A percentile compares a stretch with the other conserved stretches of the same genome.
Evolutionary conservation across 805 yeast genomes (phyloP).

Genomic region (Metschnikowia baotianmanensis): DNA sequence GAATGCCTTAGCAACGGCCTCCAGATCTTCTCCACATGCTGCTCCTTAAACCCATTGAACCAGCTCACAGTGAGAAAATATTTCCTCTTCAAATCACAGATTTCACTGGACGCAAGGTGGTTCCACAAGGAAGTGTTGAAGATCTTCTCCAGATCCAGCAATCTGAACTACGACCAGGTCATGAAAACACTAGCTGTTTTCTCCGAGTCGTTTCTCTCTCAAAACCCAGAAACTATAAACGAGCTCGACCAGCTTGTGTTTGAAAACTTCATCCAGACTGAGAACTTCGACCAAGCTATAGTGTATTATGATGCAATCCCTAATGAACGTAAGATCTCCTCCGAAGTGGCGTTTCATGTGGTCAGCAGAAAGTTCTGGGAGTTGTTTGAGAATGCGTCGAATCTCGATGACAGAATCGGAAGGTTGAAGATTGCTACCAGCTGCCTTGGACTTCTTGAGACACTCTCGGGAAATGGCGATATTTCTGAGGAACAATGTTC

Average conservation of each 20-base stretch:
- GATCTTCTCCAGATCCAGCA: conserved; percentile 25
- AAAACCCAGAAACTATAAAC: conserved; percentile 7
- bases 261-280: conserved; percentile 28
- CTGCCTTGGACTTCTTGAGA: conserved; percentile 29
- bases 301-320: conserved; percentile 16
- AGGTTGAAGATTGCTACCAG: conserved; percentile 24
- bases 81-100: conserved; percentile 25
- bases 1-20: conserved; percentile 2
- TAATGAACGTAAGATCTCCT: conserved; percentile 17
- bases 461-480: background rate
- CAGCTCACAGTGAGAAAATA: conserved; percentile 33
- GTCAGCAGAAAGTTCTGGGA: conserved; percentile 34
- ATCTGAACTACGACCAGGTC: conserved; percentile 23
- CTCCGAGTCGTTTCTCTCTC: conserved; percentile 21
- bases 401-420: conserved; percentile 34
- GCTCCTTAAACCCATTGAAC: conserved; percentile 33
- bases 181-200: conserved; percentile 22
- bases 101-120: background rate
- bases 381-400: conserved; percentile 27
- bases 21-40: conserved; percentile 26
- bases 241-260: conserved; percentile 24
- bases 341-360: conserved; percentile 4
- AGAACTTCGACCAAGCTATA: conserved; percentile 26
- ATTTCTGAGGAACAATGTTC: conserved; percentile 5
- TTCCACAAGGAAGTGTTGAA: conserved; percentile 28